Percentiles rank a stretch among this genome's conserved stretches.
Evolutionary conservation across 345 rosid species (phyloP).

Genomic region (Eucalyptus coolabah): DNA sequence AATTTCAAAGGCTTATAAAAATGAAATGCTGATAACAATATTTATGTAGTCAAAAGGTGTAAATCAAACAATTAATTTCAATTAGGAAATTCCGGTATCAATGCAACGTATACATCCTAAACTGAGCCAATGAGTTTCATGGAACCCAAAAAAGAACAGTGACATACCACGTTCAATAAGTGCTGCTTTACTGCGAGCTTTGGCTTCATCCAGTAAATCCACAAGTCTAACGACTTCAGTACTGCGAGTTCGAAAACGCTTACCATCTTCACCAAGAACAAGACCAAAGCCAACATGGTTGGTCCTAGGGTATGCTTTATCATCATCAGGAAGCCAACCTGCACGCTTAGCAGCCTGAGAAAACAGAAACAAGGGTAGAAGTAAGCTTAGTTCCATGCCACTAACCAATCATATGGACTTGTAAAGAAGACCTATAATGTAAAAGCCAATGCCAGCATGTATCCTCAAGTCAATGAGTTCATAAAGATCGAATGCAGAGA

Average conservation of each 20-base stretch:
- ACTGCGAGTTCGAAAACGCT: constrained; percentile 78
- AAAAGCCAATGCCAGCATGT: neutral
- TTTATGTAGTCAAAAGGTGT: neutral
- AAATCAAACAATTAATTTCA: neutral
- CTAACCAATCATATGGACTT: neutral
- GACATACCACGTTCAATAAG: constrained; percentile 77
- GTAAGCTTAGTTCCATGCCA: neutral
- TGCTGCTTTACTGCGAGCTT: constrained; percentile 59
- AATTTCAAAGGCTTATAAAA: neutral
- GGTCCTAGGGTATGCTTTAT: constrained; percentile 43
- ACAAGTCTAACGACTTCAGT: constrained; percentile 86
- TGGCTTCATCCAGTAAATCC: constrained; percentile 97
- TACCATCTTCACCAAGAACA: constrained; percentile 91
- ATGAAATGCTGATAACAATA: neutral
- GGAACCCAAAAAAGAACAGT: neutral
- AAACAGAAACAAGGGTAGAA: neutral
- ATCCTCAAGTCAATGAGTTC: neutral
- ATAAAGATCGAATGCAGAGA: neutral
- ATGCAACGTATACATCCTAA: neutral
- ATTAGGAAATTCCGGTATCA: neutral
- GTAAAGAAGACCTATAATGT: neutral
- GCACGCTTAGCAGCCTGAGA: constrained; percentile 83
- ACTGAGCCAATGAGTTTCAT: neutral
- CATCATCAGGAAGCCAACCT: constrained; percentile 73
- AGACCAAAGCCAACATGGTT: constrained; percentile 94